Base-by-base conservation (phyloP, 1,139 yeast species). In the Blastobotrys proliferans region DNA sequence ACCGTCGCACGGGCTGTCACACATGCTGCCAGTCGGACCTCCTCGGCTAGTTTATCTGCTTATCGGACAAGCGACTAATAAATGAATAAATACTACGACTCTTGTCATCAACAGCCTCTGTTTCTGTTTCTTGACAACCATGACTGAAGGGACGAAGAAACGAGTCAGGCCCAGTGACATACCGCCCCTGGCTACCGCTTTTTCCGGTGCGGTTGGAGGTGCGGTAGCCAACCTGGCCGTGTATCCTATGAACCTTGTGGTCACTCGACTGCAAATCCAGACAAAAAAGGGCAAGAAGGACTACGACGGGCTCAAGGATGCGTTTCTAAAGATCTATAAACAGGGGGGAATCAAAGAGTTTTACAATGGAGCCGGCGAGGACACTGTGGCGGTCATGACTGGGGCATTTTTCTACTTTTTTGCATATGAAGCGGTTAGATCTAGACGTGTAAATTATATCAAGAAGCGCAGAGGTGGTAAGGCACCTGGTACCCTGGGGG, bases 361-460 rank as follows among this genome's bases (percentile, higher is more conserved):
- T 51, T 88, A 87, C 65, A 81, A 84, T 61, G 97, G 97, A n/a
- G 62, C 61, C 1, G 51, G 53, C 5, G 57, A 57, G 35, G 65
- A 61, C 41, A 50, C 61, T 4, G 46, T 59, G 0, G 63, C 66
- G 6, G 59, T 63, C 17, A 50, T 57, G 48, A 46, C 58, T 20
- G 62, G 63, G 34, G 61, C 66, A 19, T 62, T 62, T 43, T 54
- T 62, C 37, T 61, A 87, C 83, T 57, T 72, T 81, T 48, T 92
- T 90, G 45, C 95, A 86, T 51, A 85, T 82, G 63, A 74, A 80
- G 63, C 83, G 79, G 88, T 43, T 88, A 94, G 60, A 81, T 84
- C 72, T 74, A 90, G 73, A 86, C 94, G 52, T 77, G 87, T 53
- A 78, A 82, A 66, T 77, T 83, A 61, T 86, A 92, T 48, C 56